Conservation (phyloP, 1,284 basidiomycete genomes). For the Sanghuangporus sanghuang region DNA sequence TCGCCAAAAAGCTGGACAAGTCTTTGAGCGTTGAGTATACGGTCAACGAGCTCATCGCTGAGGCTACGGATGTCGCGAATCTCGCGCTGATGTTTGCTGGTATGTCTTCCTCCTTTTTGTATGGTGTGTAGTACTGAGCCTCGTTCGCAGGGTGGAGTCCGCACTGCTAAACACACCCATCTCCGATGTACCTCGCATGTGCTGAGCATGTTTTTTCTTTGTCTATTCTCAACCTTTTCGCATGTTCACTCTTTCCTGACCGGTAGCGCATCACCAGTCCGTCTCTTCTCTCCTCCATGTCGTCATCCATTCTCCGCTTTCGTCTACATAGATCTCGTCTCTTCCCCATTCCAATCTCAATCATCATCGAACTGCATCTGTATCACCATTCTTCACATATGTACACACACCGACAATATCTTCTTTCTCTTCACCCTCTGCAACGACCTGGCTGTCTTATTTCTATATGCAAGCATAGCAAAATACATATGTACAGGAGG, state of each 20-base stretch:
- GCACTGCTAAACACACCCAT: conserved; percentile 3
- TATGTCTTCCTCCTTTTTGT: conserved; percentile 27
- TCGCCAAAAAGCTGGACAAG: conserved; percentile 78
- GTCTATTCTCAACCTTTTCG: not conserved
- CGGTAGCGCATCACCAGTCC: too few relatives aligned
- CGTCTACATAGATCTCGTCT: too few relatives aligned
- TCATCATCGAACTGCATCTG: too few relatives aligned
- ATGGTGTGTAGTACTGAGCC: not conserved
- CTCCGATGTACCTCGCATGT: not conserved
- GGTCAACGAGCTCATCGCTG: conserved; percentile 89
- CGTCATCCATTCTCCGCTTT: too few relatives aligned
- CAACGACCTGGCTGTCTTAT: not conserved
- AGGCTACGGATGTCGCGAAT: conserved; percentile 78
- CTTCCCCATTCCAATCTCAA: too few relatives aligned
- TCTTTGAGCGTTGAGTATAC: conserved; percentile 88
- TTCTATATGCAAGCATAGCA: not conserved
- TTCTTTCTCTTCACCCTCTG: not conserved
- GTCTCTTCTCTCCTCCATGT: too few relatives aligned
- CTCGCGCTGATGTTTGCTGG: conserved; percentile 77
- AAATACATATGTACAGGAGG: too few relatives aligned
- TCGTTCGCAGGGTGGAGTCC: conserved; percentile 15
- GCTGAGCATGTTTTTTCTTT: too few relatives aligned
- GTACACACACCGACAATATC: too few relatives aligned
- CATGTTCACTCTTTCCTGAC: not conserved
- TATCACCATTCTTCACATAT: too few relatives aligned